phyloP scores from a whole-genome alignment of 2,329 filamentous ascomycete species.

The Moelleriella libera region DNA sequence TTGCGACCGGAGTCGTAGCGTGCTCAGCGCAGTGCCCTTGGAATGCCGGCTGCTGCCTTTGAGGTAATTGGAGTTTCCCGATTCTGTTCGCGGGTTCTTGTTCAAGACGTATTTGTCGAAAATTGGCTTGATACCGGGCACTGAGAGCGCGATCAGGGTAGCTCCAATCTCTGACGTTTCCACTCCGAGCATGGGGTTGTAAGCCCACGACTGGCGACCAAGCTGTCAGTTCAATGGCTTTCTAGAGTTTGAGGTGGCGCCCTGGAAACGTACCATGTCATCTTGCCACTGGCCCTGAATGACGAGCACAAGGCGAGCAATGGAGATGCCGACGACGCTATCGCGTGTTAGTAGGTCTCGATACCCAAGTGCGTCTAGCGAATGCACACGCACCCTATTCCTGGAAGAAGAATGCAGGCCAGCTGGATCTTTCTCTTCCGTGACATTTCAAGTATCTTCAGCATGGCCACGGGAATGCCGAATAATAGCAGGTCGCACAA shows the following conservation, averaged over 20 bases:
- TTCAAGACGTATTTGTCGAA: constrained; percentile 20
- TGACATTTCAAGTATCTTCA: constrained; percentile 28
- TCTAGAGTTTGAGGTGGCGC: neutral
- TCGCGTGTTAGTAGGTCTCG: neutral
- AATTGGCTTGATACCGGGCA: constrained; percentile 34
- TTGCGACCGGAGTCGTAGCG: constrained; percentile 14
- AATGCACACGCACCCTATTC: constrained; percentile 24
- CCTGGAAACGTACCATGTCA: constrained; percentile 16
- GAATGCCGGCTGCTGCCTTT: constrained; percentile 6
- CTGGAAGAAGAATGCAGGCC: constrained; percentile 31
- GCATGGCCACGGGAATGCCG: constrained; percentile 32
- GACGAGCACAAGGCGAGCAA: constrained; percentile 30
- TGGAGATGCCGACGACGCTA: constrained; percentile 34
- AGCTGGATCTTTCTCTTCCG: constrained; percentile 30
- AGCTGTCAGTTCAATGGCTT: neutral
- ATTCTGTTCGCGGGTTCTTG: constrained; percentile 9
- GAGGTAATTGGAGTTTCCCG: constrained; percentile 11
- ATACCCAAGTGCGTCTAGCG: neutral
- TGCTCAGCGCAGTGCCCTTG: constrained; percentile 15
- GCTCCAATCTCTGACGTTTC: constrained; percentile 35
- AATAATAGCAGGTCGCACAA: constrained; percentile 36
- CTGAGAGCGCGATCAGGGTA: constrained; percentile 34
- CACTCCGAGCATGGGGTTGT: constrained; percentile 33
- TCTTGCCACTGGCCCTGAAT: constrained; percentile 29
- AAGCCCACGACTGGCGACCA: constrained; percentile 26